Evolutionary conservation across 192 early-diverging fungal genomes (phyloP).

Genomic region (Coemansia sp.): DNA sequence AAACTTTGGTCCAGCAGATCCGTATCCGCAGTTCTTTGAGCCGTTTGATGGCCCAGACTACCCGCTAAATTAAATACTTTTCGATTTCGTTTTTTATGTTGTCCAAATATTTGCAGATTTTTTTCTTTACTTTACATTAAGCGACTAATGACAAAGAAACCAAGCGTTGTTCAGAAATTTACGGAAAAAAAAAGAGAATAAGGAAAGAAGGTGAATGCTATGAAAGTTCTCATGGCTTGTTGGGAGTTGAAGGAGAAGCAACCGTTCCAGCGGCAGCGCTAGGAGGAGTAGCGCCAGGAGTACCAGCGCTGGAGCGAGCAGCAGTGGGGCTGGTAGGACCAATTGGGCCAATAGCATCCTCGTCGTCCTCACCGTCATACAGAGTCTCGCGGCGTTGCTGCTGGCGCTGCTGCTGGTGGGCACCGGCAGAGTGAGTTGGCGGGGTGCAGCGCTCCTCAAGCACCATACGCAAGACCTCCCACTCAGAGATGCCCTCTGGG

Average conservation of each 20-base stretch:
- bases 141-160: too few relatives aligned
- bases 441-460: constrained; percentile 51
- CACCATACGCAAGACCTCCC: constrained; percentile 46
- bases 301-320: not conserved
- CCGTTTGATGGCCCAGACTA: constrained; percentile 21
- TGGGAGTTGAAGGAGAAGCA: not conserved
- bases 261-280: not conserved
- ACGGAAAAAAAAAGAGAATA: constrained; percentile 8
- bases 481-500: constrained; percentile 57
- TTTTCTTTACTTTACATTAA: not conserved
- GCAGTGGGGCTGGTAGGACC: not conserved
- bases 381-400: constrained; percentile 35
- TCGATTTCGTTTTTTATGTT: not conserved
- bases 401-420: constrained; percentile 9
- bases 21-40: constrained; percentile 17
- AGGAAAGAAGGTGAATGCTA: not conserved
- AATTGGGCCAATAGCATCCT: constrained; percentile 6
- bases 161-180: not conserved
- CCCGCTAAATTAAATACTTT: constrained; percentile 2
- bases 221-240: not conserved
- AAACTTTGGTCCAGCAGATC: constrained; percentile 14
- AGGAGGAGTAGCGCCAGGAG: constrained; percentile 5
- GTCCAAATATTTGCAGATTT: not conserved
- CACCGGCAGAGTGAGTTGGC: constrained; percentile 11
- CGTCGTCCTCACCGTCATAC: constrained; percentile 40